Evolutionary conservation across 495 filamentous ascomycete genomes (phyloP).

Genomic region (Massariosphaeria phaeospora): DNA sequence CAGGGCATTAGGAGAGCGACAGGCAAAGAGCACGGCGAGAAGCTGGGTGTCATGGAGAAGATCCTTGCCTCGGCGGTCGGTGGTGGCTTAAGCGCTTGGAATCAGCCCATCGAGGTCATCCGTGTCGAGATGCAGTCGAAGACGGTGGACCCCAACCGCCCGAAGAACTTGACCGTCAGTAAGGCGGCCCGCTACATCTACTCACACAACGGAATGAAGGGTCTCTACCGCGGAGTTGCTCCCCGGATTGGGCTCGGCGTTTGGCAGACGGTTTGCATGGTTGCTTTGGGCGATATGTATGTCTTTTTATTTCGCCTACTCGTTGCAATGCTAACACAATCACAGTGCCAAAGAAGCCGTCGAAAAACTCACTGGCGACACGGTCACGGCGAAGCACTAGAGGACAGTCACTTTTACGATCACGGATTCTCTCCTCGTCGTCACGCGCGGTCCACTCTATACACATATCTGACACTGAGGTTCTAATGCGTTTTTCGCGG

Average conservation of each 20-base stretch:
- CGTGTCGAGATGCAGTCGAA: constrained; percentile 99
- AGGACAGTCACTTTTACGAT: too few relatives aligned
- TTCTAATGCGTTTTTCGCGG: too few relatives aligned
- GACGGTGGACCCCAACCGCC: constrained; percentile 93
- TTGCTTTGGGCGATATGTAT: constrained; percentile 97
- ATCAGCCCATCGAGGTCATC: constrained; percentile 99
- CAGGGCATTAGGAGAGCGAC: constrained; percentile 75
- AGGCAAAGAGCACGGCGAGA: constrained; percentile 72
- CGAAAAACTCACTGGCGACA: constrained; percentile 91
- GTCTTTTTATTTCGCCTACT: constrained; percentile 39
- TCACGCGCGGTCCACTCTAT: too few relatives aligned
- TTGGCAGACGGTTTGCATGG: constrained; percentile 99
- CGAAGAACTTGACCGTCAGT: constrained; percentile 95
- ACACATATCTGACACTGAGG: too few relatives aligned
- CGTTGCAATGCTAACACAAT: constrained; percentile 39
- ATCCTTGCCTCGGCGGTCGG: constrained; percentile 80
- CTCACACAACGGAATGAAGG: constrained; percentile 76
- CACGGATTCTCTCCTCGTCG: too few relatives aligned
- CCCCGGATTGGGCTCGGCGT: constrained; percentile 91
- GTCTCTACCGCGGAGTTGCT: constrained; percentile 91
- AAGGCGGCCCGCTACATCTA: constrained; percentile 95
- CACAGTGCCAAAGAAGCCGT: constrained; percentile 92
- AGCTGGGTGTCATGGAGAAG: constrained; percentile 77
- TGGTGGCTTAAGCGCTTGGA: constrained; percentile 94
- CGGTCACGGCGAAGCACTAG: constrained; percentile 96